phyloP scores from a whole-genome alignment of 177 flowering plant genomes.

The Tripterygium wilfordii region DNA sequence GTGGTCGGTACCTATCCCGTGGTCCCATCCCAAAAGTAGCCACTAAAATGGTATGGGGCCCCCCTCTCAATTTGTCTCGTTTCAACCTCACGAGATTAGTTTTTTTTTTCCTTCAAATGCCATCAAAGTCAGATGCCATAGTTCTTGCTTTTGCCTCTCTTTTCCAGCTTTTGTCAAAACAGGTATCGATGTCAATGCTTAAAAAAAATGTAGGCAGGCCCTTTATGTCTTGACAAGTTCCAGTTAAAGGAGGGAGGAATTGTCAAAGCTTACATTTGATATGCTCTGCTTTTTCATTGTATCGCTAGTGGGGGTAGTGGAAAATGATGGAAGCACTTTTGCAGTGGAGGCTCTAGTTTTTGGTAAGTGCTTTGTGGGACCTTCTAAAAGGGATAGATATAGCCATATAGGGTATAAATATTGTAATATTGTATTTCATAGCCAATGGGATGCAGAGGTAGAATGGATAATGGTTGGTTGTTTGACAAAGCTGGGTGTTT shows the following conservation, averaged over 20 bases:
- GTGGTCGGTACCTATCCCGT: constrained; percentile 1
- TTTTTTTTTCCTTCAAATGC: constrained; percentile 23
- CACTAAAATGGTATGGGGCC: constrained; percentile 21
- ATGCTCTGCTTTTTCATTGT: constrained; percentile 17
- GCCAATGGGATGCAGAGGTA: constrained; percentile 16
- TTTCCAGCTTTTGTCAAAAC: constrained; percentile 32
- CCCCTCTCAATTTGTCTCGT: constrained; percentile 10
- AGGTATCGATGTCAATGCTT: constrained; percentile 33
- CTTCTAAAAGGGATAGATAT: constrained; percentile 15
- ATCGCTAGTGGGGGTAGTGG: constrained; percentile 40
- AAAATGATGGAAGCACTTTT: constrained; percentile 45
- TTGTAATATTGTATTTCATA: constrained; percentile 13
- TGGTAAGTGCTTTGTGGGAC: constrained; percentile 48
- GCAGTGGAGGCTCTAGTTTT: constrained; percentile 29
- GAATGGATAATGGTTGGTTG: constrained; percentile 27
- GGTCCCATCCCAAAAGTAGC: constrained; percentile 3
- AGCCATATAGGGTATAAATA: constrained; percentile 4
- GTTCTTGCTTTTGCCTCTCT: constrained; percentile 20
- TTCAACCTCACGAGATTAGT: constrained; percentile 8
- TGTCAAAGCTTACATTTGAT: constrained; percentile 34
- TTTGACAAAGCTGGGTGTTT: constrained; percentile 13
- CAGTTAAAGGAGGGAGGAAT: constrained; percentile 23
- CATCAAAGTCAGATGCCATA: constrained; percentile 72
- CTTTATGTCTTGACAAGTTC: constrained; percentile 19
- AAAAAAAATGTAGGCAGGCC: constrained; percentile 10